These are phyloP conservation scores for Hypoxylon sp. DNA, from an alignment of 2,329 filamentous ascomycete species.

Conservation along the genomic window DNA sequence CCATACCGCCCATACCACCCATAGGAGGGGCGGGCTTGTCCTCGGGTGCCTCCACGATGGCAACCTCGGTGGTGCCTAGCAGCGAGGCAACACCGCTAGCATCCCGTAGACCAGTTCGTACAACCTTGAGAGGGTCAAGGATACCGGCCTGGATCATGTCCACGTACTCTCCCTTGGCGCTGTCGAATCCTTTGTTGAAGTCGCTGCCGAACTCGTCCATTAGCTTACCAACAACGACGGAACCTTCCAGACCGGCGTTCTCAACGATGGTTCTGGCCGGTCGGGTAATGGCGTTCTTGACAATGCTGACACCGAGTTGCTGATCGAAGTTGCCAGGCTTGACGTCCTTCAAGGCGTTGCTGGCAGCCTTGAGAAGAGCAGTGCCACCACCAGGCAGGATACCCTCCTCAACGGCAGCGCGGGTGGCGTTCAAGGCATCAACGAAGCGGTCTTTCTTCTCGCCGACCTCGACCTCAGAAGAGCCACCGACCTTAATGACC, in stretches of 20 bases:
- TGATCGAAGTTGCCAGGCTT: conserved; percentile 98
- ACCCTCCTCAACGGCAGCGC: conserved; percentile 97
- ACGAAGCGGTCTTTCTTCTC: conserved; percentile 99
- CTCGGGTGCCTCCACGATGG: conserved; percentile 94
- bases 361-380: conserved; percentile 94
- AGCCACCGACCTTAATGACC: conserved; percentile 98
- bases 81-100: conserved; percentile 96
- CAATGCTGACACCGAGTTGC: conserved; percentile 95
- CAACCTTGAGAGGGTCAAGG: conserved; percentile 98
- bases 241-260: conserved; percentile 95
- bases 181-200: conserved; percentile 99
- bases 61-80: conserved; percentile 96
- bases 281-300: conserved; percentile 97
- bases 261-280: conserved; percentile 95
- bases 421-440: conserved; percentile 96
- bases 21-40: conserved; percentile 76
- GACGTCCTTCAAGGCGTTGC: conserved; percentile 82
- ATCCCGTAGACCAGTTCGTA: conserved; percentile 93
- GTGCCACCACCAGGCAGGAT: conserved; percentile 99
- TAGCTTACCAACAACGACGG: conserved; percentile 96
- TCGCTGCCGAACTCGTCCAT: conserved; percentile 89
- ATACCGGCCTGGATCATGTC: conserved; percentile 99
- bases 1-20: conserved; percentile 58
- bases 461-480: conserved; percentile 97
- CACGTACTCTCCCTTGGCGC: conserved; percentile 95